phyloP scores from a whole-genome alignment of 768 basidiomycete genomes.

The Suillus paluster region DNA sequence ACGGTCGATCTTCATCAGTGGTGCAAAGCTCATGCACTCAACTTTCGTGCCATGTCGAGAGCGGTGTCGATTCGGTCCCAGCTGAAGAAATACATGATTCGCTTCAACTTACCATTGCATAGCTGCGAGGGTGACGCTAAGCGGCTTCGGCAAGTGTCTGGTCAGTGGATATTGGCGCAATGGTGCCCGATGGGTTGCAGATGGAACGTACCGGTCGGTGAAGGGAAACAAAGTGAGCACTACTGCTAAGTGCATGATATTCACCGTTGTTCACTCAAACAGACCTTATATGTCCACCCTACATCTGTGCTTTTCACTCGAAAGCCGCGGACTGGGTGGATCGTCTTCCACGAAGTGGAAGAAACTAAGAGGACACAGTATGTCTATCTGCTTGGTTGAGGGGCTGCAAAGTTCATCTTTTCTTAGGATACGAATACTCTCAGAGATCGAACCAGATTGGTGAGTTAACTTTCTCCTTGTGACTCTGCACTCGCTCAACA shows the following conservation, averaged over 20 bases:
- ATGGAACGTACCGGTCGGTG: constrained; percentile 92
- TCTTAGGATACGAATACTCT: constrained; percentile 84
- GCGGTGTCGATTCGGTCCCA: constrained; percentile 96
- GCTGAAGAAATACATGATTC: constrained; percentile 91
- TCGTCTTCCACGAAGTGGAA: constrained; percentile 94
- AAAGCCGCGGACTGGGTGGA: constrained; percentile 90
- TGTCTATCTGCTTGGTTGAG: constrained; percentile 28
- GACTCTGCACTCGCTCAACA: constrained; percentile 9
- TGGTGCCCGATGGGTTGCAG: constrained; percentile 87
- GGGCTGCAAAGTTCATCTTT: constrained; percentile 15
- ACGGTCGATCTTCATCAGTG: constrained; percentile 85
- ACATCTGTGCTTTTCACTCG: constrained; percentile 93
- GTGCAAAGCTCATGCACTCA: constrained; percentile 92
- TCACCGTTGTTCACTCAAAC: constrained; percentile 5
- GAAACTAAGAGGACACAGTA: constrained; percentile 95
- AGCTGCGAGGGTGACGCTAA: constrained; percentile 91
- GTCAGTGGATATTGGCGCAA: constrained; percentile 95
- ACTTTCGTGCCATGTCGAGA: constrained; percentile 92
- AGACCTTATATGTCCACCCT: constrained; percentile 91
- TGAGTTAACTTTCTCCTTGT: constrained; percentile 30
- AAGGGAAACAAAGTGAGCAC: constrained; percentile 76
- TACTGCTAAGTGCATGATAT: not conserved
- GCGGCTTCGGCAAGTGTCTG: constrained; percentile 82
- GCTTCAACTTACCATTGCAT: constrained; percentile 80
- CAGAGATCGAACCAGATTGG: constrained; percentile 97